phyloP scores from a whole-genome alignment of 2,329 filamentous ascomycete species.

The Penicillium italicum region DNA sequence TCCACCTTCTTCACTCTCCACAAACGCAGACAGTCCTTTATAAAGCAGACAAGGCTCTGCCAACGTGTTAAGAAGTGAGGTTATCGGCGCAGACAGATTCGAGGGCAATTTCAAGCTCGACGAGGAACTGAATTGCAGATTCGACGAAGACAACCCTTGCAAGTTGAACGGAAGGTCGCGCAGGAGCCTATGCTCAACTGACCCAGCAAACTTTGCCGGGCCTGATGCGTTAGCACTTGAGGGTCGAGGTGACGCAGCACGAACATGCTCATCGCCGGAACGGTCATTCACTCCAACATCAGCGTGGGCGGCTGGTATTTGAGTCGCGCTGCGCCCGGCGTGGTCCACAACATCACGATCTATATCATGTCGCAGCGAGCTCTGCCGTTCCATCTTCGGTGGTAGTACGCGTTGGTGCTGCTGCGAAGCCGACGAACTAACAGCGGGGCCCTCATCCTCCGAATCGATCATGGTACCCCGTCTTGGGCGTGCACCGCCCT shows the following conservation, averaged over 20 bases:
- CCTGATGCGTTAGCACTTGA: slow-evolving; percentile 28
- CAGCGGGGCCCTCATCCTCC: slow-evolving; percentile 37
- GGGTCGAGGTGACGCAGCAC: slow-evolving; percentile 18
- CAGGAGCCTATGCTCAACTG: slow-evolving; percentile 63
- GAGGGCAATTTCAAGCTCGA: slow-evolving; percentile 71
- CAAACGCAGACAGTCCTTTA: slow-evolving; percentile 72
- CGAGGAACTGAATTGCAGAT: slow-evolving; percentile 69
- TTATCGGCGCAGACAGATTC: slow-evolving; percentile 75
- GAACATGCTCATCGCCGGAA: slow-evolving; percentile 17
- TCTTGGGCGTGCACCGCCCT: slow-evolving; percentile 20
- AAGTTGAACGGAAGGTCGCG: slow-evolving; percentile 87
- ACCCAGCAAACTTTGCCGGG: slow-evolving; percentile 48
- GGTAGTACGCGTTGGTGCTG: slow-evolving; percentile 16
- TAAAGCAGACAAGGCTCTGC: slow-evolving; percentile 95
- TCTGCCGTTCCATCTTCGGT: slow-evolving; percentile 25
- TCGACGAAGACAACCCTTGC: slow-evolving; percentile 84
- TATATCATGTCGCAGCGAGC: slow-evolving; percentile 23
- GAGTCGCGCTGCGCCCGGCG: slow-evolving; percentile 15
- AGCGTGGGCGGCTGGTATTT: slow-evolving; percentile 19
- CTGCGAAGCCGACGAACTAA: slow-evolving; percentile 43
- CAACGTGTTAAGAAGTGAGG: slow-evolving; percentile 82
- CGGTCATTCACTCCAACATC: slow-evolving; percentile 22
- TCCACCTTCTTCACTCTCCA: slow-evolving; percentile 74
- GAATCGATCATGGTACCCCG: slow-evolving; percentile 26
- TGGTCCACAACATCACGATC: slow-evolving; percentile 23